Percentiles rank a stretch among this genome's conserved stretches.
phyloP scores from a whole-genome alignment of 768 basidiomycete species.

The Pisolithus orientalis region DNA sequence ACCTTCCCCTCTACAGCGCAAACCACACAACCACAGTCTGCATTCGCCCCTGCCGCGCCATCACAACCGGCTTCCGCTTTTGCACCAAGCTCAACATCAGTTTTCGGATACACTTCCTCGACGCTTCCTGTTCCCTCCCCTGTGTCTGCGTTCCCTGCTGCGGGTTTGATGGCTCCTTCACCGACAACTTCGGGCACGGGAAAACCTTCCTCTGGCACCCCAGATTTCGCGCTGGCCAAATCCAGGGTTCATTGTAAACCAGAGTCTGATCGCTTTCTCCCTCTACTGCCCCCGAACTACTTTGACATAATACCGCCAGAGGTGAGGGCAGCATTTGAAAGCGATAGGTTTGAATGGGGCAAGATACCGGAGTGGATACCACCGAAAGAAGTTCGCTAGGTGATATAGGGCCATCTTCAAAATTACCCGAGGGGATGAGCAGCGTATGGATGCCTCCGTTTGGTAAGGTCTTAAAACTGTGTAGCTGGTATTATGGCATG shows the following conservation, averaged over 20 bases:
- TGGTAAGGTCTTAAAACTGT: no score
- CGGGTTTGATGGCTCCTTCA: slow-evolving; percentile 20
- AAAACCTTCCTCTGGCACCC: slow-evolving; percentile 17
- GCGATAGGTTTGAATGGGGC: slow-evolving; percentile 59
- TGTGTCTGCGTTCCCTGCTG: slow-evolving; percentile 15
- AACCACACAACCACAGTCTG: slow-evolving; percentile 13
- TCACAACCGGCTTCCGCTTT: slow-evolving; percentile 20
- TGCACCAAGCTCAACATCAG: slow-evolving; percentile 16
- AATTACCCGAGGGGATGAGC: no score
- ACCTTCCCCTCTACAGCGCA: slow-evolving; percentile 11
- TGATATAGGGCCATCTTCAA: background rate
- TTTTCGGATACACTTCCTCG: slow-evolving; percentile 15
- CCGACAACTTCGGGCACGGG: slow-evolving; percentile 19
- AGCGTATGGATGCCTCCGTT: no score
- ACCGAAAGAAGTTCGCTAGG: slow-evolving; percentile 51
- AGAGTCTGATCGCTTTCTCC: slow-evolving; percentile 50
- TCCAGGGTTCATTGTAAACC: slow-evolving; percentile 32
- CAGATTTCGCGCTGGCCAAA: slow-evolving; percentile 32
- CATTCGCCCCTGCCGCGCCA: slow-evolving; percentile 7
- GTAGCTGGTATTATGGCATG: no score
- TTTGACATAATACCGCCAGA: slow-evolving; percentile 43
- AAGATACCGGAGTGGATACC: slow-evolving; percentile 72
- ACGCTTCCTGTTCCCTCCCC: slow-evolving; percentile 11
- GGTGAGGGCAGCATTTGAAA: slow-evolving; percentile 48
- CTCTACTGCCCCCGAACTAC: slow-evolving; percentile 55